phyloP scores from a whole-genome alignment of 371 early-diverging fungal genomes.

The Rhizomucor miehei region DNA sequence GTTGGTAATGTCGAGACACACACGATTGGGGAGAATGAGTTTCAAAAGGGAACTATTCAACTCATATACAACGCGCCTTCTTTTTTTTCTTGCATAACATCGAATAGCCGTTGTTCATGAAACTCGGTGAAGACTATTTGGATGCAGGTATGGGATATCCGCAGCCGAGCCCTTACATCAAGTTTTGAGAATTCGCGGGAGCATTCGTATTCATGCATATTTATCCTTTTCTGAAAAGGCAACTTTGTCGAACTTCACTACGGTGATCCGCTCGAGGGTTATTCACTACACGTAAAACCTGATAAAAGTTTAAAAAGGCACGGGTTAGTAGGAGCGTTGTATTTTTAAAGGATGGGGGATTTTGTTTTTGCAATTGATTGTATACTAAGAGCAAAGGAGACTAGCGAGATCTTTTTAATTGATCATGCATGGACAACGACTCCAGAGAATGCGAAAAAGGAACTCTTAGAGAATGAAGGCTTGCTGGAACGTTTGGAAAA shows the following conservation, averaged over 20 bases:
- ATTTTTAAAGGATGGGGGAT: too few species aligned
- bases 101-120: constrained; percentile 54
- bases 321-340: constrained; percentile 34
- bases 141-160: constrained; percentile 49
- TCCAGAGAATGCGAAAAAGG: constrained; percentile 51
- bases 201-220: background rate
- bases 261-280: constrained; percentile 53
- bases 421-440: constrained; percentile 77
- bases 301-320: constrained; percentile 50
- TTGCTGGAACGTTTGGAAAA: constrained; percentile 62
- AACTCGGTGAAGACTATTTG: constrained; percentile 59
- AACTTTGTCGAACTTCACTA: constrained; percentile 51
- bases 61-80: background rate
- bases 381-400: background rate
- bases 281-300: constrained; percentile 56
- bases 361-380: too few species aligned
- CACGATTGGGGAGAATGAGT: constrained; percentile 3
- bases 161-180: too few species aligned
- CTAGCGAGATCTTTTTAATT: constrained; percentile 62
- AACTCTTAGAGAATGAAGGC: constrained; percentile 48
- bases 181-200: background rate
- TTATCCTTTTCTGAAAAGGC: constrained; percentile 15
- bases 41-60: background rate
- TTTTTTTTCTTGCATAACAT: too few species aligned
- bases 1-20: constrained; percentile 35